A percentile compares a stretch with the other conserved stretches of the same genome.
Conservation (phyloP, 345 rosid species). For the Eucalyptus globulus region DNA sequence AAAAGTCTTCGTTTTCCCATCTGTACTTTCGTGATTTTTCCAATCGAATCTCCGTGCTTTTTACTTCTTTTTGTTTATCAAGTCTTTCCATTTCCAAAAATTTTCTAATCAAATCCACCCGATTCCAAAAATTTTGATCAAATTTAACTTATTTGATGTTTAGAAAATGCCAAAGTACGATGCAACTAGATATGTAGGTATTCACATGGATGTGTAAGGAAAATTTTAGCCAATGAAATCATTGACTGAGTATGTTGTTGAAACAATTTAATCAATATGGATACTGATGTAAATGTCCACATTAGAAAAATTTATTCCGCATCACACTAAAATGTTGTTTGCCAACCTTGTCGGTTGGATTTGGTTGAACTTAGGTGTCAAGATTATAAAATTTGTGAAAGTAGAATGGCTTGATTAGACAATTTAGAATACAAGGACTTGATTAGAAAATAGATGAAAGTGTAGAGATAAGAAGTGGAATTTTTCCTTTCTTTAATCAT, state of each 20-base stretch:
- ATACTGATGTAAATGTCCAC: background rate
- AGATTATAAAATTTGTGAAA: background rate
- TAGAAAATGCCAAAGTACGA: background rate
- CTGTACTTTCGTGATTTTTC: background rate
- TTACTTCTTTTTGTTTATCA: background rate
- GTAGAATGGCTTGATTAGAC: background rate
- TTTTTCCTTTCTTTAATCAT: background rate
- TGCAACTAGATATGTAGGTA: background rate
- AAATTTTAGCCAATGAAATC: background rate
- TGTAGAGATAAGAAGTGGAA: background rate
- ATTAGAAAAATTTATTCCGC: background rate
- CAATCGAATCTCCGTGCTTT: background rate
- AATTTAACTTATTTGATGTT: background rate
- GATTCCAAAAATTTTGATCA: background rate
- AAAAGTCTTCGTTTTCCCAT: background rate
- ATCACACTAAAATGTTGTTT: background rate
- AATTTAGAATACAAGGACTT: background rate
- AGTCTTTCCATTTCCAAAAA: background rate
- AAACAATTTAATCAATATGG: background rate
- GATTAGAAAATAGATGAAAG: background rate
- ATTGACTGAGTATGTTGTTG: accelerated
- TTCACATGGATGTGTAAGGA: background rate
- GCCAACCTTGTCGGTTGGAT: background rate
- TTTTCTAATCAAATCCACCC: background rate
- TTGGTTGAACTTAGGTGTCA: background rate